phyloP scores from a whole-genome alignment of 78 protist species.

The Protostelium mycophagum region DNA sequence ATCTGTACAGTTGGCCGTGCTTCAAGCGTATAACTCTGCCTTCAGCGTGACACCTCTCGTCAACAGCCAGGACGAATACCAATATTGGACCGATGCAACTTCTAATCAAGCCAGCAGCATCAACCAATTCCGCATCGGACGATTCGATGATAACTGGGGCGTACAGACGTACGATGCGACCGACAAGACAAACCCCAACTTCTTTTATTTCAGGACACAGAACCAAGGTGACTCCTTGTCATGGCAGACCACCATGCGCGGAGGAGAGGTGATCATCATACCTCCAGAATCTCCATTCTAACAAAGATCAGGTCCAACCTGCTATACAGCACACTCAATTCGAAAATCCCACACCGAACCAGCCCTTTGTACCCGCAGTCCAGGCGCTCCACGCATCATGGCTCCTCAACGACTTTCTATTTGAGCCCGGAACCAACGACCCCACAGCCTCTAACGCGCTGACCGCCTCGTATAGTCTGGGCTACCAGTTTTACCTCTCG shows the following conservation, averaged over 20 bases:
- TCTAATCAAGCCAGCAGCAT: no score
- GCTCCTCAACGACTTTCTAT: neutral
- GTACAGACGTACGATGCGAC: slow-evolving; percentile 2
- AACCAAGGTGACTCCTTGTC: neutral
- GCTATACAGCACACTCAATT: neutral
- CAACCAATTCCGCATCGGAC: neutral
- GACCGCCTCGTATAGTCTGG: neutral
- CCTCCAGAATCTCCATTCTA: neutral
- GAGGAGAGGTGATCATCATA: neutral
- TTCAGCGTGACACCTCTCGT: neutral
- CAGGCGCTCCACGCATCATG: neutral
- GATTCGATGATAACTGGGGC: slow-evolving; percentile 3
- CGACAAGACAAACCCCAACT: neutral
- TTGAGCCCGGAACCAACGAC: no score
- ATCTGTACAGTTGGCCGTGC: neutral
- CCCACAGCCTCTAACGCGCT: neutral
- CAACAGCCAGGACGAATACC: neutral
- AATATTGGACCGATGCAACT: no score
- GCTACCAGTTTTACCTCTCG: neutral
- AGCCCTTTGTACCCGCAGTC: slow-evolving; percentile 2
- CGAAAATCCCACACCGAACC: neutral
- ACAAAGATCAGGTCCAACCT: slow-evolving; percentile 1
- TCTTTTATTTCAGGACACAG: neutral
- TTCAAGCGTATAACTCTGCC: neutral
- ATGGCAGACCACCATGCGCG: neutral